Evolutionary conservation across 768 basidiomycete species (phyloP).

Genomic region (Suillus sp.): DNA sequence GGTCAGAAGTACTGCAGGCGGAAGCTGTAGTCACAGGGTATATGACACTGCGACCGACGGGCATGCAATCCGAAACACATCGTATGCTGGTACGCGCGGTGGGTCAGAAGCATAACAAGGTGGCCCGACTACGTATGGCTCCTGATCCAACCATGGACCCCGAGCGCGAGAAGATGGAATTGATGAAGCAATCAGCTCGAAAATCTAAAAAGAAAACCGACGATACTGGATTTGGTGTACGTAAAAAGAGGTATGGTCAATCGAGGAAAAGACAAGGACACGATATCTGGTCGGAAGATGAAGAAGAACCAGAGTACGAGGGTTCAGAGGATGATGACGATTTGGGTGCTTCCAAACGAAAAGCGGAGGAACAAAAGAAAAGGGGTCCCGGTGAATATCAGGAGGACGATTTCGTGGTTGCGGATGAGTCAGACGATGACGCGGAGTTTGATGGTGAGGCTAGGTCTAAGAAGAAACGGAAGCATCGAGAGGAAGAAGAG

Average conservation of each 20-base stretch:
- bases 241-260: constrained; percentile 50
- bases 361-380: constrained; percentile 45
- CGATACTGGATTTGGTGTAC: constrained; percentile 49
- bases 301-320: constrained; percentile 58
- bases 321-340: constrained; percentile 66
- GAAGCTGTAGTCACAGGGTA: constrained; percentile 83
- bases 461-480: constrained; percentile 37
- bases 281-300: constrained; percentile 70
- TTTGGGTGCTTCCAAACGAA: constrained; percentile 46
- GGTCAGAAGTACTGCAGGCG: constrained; percentile 82
- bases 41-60: constrained; percentile 82
- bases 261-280: constrained; percentile 42
- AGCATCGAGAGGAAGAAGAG: constrained; percentile 49
- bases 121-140: constrained; percentile 76
- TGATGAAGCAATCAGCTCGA: constrained; percentile 62
- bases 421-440: constrained; percentile 75
- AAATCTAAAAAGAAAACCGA: constrained; percentile 64
- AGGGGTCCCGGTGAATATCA: constrained; percentile 72
- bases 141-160: constrained; percentile 78
- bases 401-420: constrained; percentile 84
- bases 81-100: constrained; percentile 86
- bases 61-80: constrained; percentile 90
- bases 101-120: constrained; percentile 81
- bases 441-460: constrained; percentile 40
- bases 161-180: constrained; percentile 70